Conservation (phyloP, 2,329 filamentous ascomycete species). For the Alternaria panax region DNA sequence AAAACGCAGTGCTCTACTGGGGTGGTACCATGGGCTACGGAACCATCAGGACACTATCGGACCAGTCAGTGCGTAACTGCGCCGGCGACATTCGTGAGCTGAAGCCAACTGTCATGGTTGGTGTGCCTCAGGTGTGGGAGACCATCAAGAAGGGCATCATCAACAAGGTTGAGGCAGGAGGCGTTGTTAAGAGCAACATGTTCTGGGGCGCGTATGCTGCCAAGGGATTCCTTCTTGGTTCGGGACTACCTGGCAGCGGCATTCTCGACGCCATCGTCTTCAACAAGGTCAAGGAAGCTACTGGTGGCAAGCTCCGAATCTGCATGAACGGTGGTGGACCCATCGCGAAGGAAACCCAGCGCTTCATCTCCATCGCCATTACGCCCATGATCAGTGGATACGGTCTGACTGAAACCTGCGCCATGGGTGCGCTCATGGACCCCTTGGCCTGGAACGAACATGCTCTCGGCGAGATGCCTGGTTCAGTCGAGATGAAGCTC, state of each 20-base stretch:
- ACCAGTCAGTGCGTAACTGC: slow-evolving; percentile 86
- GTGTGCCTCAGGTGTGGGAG: slow-evolving; percentile 97
- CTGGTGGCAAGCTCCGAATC: slow-evolving; percentile 85
- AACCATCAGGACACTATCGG: slow-evolving; percentile 86
- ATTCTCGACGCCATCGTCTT: slow-evolving; percentile 86
- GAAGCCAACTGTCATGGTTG: slow-evolving; percentile 86
- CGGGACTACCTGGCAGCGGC: slow-evolving; percentile 69
- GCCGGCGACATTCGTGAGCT: slow-evolving; percentile 93
- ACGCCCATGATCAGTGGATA: slow-evolving; percentile 96
- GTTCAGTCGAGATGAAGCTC: slow-evolving; percentile 85
- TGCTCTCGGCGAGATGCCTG: slow-evolving; percentile 79
- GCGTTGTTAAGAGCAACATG: slow-evolving; percentile 73
- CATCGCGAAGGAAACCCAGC: slow-evolving; percentile 84
- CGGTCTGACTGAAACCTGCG: slow-evolving; percentile 90
- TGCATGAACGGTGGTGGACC: slow-evolving; percentile 95
- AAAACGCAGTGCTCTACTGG: slow-evolving; percentile 88
- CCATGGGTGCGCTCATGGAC: slow-evolving; percentile 81
- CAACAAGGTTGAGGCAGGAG: slow-evolving; percentile 75
- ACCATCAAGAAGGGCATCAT: slow-evolving; percentile 95
- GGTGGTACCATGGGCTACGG: slow-evolving; percentile 94
- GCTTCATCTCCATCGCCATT: slow-evolving; percentile 90
- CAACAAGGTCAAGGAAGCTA: slow-evolving; percentile 87
- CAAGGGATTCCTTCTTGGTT: slow-evolving; percentile 66
- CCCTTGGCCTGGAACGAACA: slow-evolving; percentile 83
- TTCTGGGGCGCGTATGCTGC: slow-evolving; percentile 75